phyloP scores from a whole-genome alignment of 805 yeast species.

The Starmera amethionina region DNA sequence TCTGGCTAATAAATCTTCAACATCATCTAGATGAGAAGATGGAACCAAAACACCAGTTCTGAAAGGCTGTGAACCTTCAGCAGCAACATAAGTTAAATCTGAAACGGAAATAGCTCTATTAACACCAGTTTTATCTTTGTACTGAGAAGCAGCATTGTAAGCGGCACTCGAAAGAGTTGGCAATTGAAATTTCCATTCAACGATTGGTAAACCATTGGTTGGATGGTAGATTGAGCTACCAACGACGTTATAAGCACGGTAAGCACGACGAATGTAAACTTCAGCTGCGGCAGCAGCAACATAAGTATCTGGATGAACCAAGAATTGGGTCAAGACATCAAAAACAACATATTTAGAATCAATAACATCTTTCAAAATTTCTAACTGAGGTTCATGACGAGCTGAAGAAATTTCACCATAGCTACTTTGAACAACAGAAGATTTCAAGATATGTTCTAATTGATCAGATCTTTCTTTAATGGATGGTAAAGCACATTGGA shows the following conservation, averaged over 20 bases:
- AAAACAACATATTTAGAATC: slow-evolving; percentile 95
- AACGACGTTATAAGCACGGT: slow-evolving; percentile 89
- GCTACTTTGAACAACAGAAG: slow-evolving; percentile 80
- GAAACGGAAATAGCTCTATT: slow-evolving; percentile 89
- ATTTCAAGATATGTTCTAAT: slow-evolving; percentile 87
- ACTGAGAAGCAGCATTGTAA: slow-evolving; percentile 56
- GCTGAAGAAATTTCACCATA: slow-evolving; percentile 77
- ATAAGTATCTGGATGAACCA: slow-evolving; percentile 73
- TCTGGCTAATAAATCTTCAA: slow-evolving; percentile 69
- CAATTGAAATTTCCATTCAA: slow-evolving; percentile 83
- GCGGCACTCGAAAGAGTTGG: slow-evolving; percentile 67
- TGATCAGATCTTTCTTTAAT: slow-evolving; percentile 94
- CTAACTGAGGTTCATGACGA: slow-evolving; percentile 75
- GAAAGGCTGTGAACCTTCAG: slow-evolving; percentile 52
- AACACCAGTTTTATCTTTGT: slow-evolving; percentile 37
- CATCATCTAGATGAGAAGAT: slow-evolving; percentile 76
- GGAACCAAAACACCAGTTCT: slow-evolving; percentile 84
- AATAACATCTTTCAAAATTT: slow-evolving; percentile 79
- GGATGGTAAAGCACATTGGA: slow-evolving; percentile 95
- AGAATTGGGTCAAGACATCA: slow-evolving; percentile 90
- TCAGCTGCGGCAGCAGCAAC: slow-evolving; percentile 95
- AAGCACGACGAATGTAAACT: slow-evolving; percentile 92
- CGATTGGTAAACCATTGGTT: slow-evolving; percentile 49
- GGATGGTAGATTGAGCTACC: slow-evolving; percentile 60
- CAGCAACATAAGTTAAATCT: slow-evolving; percentile 79